Evolutionary conservation across 176 grass and related monocot genomes (phyloP), one percentile per base, ranked within the genome.

Genomic region (Ampelocalamus luodianensis): DNA sequence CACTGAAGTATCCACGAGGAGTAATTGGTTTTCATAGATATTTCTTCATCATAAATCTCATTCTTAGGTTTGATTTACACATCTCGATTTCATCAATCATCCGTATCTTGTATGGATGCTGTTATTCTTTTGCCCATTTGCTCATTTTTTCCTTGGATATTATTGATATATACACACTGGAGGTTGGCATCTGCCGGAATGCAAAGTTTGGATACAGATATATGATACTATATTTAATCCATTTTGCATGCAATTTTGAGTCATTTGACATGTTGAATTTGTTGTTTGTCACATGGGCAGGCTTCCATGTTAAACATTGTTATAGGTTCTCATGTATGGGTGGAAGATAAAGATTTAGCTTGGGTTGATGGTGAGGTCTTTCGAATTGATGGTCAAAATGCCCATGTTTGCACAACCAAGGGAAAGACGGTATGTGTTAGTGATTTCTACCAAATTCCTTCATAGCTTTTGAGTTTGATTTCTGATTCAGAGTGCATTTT

Each of bases 361-460:
- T 98, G 95, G 95, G 85, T 98, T 73, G 93, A 98, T 92, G 95
- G 95, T 48, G 95, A 98, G 79, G 91, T 98, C 51, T 95, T 91
- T 82, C 62, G 77, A 59, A 95, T 98, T 68, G 83, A 89, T 79
- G 91, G 89, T 76, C 79, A 90, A 48, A 87, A 98, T 72, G 91
- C 89, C 43, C 91, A 92, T 82, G 78, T 93, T 27, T 87, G 79
- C 76, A 88, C 91, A 82, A 93, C 93, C 58, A 93, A 87, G 83
- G 93, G 95, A 79, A 98, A 95, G 53, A 92, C 77, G 79, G 95
- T 98, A 98, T 60, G 87, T 79, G 29, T 83, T 64, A 26, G 39
- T 65, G 39, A 69, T 64, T 5, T 46, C 48, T 89, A 44, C 55
- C 51, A 44, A 26, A 44, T 82, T 8, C 39, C 62, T 65, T 53